These are phyloP conservation scores for Didymella arachidicola DNA, from an alignment of 2,329 filamentous ascomycete species.

Conservation along the genomic window DNA sequence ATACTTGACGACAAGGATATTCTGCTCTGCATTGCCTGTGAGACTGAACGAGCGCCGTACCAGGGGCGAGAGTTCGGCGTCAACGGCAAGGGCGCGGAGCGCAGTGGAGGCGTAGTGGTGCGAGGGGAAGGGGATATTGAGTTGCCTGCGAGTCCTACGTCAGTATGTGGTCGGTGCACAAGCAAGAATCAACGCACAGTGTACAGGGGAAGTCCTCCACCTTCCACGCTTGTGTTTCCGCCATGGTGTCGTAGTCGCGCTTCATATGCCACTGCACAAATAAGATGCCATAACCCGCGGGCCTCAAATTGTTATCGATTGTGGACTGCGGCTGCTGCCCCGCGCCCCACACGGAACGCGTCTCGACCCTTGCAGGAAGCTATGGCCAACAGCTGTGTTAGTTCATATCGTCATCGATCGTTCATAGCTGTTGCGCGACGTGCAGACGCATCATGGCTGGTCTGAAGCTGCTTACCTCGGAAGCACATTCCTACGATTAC, in stretches of 20 bases:
- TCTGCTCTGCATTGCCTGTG: constrained; percentile 39
- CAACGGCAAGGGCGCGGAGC: constrained; percentile 78
- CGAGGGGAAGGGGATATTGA: constrained; percentile 83
- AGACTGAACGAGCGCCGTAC: constrained; percentile 77
- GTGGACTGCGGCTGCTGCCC: constrained; percentile 10
- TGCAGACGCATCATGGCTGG: constrained; percentile 28
- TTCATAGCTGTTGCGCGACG: constrained; percentile 23
- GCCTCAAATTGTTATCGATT: constrained; percentile 12
- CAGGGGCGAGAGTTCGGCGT: constrained; percentile 85
- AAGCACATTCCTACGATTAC: neutral
- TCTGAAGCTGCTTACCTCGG: constrained; percentile 7
- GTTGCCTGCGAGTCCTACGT: constrained; percentile 59
- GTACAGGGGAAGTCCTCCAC: constrained; percentile 50
- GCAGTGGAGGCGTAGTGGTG: constrained; percentile 79
- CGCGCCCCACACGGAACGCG: constrained; percentile 7
- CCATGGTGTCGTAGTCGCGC: constrained; percentile 24
- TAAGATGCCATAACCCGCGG: neutral
- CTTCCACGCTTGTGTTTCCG: constrained; percentile 23
- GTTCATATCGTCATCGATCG: constrained; percentile 35
- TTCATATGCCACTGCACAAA: constrained; percentile 5
- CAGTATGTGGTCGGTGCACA: neutral
- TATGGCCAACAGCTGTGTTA: constrained; percentile 17
- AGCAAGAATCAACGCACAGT: constrained; percentile 38
- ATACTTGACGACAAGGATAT: constrained; percentile 77
- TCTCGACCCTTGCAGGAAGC: constrained; percentile 19